Base-by-base conservation (phyloP, 2,329 filamentous ascomycete genomes). In the Cladosporium sp. region DNA sequence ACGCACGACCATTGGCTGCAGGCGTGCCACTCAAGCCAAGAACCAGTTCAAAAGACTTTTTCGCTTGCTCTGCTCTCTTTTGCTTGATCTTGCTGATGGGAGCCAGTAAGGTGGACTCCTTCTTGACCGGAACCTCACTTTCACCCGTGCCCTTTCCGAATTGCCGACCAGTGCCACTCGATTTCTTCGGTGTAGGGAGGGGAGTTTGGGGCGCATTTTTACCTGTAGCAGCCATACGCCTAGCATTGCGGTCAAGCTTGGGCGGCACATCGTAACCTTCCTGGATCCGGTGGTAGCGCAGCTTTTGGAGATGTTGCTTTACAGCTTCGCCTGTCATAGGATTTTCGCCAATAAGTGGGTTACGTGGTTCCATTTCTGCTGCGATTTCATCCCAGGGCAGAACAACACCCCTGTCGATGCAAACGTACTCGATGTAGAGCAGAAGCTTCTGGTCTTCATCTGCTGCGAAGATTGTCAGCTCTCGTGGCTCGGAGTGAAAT, bases 241-340 rank as follows among this genome's bases (percentile, higher is more conserved):
- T 45, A 12, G 52, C 40, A 13, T 47, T 56, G 32, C 56, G 60
- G 4, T 62, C 58, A 9, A 63, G 54, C 56, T 60, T 61, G 1
- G 64, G 62, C 4, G 67, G 67, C 12, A 70, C 65, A 9, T 34
- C 34, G 10, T 60, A 54, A 1, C 60, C 55, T 9, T 48, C 44
- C 2, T 42, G 47, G 1, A 53, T 56, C 19, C 66, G 66, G 10
- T 57, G 63, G 24, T 60, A 60, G 48, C 64, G 60, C 17, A 68
- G 51, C 57, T 70, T 70, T 3, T 59, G 60, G 1, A 70, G 56
- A 35, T 70, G 67, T 58, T 70, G 67, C 47, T 61, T 60, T 44
- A 66, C 57, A 4, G 65, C 66, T 42, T 68, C 64, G 9, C 62
- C 63, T 8, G 58, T 65, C 35, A 64, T 42, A 9, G 39, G 53